Evolutionary conservation across 2,329 filamentous ascomycete genomes (phyloP), one percentile per base, ranked within the genome.

Genomic region (Clonostachys rhizophaga): DNA sequence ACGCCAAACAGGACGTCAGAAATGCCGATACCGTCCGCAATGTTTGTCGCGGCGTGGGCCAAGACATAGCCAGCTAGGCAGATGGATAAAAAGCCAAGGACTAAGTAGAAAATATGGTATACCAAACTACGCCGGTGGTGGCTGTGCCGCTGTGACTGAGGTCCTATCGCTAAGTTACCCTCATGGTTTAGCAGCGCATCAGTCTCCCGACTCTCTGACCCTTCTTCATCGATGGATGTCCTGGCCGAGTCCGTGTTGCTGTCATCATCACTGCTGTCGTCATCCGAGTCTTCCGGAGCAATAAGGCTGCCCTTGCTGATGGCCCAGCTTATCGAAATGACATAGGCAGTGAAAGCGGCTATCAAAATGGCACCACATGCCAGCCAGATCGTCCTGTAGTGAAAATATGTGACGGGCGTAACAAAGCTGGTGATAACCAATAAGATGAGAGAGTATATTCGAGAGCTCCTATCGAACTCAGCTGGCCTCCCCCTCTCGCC

Each of bases 11-110:
- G 56, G 1, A 69, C 66, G 42, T 68, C 68, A 5, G 75, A 76
- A 3, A 76, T 58, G 10, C 60, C 54, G 12, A 76, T 59, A 5
- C 57, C 57, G 14, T 69, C 65, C 13, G 67, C 62, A 36, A 79
- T 66, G 7, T 66, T 62, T 5, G 58, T 62, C n/a, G 74, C 65
- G 16, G 68, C 66, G 48, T 71, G 71, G 2, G 74, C 69, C 34
- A 79, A 68, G 37, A 79, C 63, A 46, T 74, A 78, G 37, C 73
- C 72, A 6, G 72, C 68, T 5, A 78, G 52, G 6, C 66, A 71
- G 24, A 79, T 65, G 5, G 69, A 60, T 5, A 74, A 34, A 37
- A 78, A 64, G 11, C 74, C 72, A 18, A 73, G 16, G 12, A 72
- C 4, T 17, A 80, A 70, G 11, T 71, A 64, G 33, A 40, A 14